Conservation (phyloP, 148 eudicot genomes). For the Euryodendron excelsum region DNA sequence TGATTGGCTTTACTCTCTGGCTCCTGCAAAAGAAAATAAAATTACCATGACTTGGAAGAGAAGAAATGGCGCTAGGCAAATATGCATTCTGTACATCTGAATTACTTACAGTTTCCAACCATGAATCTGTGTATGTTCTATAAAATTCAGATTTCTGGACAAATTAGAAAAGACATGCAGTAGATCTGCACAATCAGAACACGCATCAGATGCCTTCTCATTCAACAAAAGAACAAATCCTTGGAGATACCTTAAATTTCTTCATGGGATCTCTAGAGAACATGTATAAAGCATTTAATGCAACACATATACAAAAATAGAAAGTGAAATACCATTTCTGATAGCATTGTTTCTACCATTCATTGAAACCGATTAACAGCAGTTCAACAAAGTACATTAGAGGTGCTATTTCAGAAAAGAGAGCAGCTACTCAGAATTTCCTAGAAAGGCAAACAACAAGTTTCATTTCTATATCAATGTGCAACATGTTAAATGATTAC, state of each 20-base stretch:
- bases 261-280: not conserved
- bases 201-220: conserved; percentile 7
- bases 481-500: not conserved
- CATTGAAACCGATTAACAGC: not conserved
- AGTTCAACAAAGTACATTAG: not conserved
- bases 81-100: not conserved
- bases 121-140: conserved; percentile 63
- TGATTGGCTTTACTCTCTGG: conserved; percentile 83
- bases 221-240: not conserved
- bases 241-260: not conserved
- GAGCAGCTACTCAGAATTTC: not conserved
- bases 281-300: conserved; percentile 1
- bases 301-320: not conserved
- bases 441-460: not conserved
- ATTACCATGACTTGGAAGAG: not conserved
- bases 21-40: conserved; percentile 48
- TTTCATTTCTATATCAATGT: not conserved
- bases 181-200: conserved; percentile 63
- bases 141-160: conserved; percentile 76
- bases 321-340: not conserved
- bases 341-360: not conserved
- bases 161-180: conserved; percentile 81
- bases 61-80: conserved; percentile 6
- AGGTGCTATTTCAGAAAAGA: not conserved
- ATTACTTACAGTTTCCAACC: conserved; percentile 93